A percentile compares a stretch with the other conserved stretches of the same genome.
Conservation (phyloP, 257 asterid genomes). For the Solanum chiquidenum region DNA sequence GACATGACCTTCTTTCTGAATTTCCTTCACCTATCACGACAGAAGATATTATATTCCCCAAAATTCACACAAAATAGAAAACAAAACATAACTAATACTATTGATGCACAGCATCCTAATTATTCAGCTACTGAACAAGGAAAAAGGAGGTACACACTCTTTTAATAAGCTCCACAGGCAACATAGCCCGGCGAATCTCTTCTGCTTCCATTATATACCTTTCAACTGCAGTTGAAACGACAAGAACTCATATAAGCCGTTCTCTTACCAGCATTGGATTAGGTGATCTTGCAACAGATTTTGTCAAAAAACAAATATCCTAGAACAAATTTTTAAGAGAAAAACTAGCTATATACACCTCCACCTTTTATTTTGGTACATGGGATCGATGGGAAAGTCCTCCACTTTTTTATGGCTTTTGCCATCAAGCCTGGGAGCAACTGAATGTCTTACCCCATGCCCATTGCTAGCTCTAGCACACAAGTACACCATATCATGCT, state of each 20-base stretch:
- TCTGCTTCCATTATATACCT: slow-evolving; percentile 63
- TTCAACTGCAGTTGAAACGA: slow-evolving; percentile 34
- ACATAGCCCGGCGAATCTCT: slow-evolving; percentile 60
- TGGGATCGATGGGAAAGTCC: no score
- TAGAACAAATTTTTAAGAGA: not conserved
- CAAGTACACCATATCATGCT: not conserved
- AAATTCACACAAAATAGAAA: not conserved
- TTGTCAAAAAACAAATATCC: not conserved
- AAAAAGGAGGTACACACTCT: slow-evolving; percentile 39
- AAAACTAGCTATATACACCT: not conserved
- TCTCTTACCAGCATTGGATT: not conserved
- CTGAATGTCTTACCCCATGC: no score
- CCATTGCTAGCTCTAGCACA: no score
- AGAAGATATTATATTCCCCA: not conserved
- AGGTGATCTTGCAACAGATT: not conserved
- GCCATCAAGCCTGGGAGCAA: no score
- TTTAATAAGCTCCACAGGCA: slow-evolving; percentile 72
- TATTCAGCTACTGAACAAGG: not conserved
- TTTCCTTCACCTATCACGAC: slow-evolving; percentile 60
- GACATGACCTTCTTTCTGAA: slow-evolving; percentile 35
- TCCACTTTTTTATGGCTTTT: no score
- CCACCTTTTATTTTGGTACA: not conserved
- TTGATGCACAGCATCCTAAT: not conserved
- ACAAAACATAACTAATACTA: not conserved
- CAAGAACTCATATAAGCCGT: not conserved